Percentiles rank a stretch among this genome's conserved stretches.
Conservation (phyloP, 805 yeast genomes). For the Metschnikowia arizonensis region DNA sequence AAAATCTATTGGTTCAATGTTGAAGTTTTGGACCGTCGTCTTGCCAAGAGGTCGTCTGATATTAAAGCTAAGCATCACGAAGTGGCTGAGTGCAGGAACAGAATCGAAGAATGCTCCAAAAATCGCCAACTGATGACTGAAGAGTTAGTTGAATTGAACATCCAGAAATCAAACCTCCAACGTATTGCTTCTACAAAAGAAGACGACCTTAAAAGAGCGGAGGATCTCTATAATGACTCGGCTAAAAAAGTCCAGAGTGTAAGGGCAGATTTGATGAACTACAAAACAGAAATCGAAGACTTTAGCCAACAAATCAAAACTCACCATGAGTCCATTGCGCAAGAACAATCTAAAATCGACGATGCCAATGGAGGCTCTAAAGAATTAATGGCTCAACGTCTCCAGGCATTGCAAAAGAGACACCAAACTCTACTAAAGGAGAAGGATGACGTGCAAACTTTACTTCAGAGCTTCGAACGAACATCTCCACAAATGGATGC, state of each 20-base stretch:
- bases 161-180: neutral
- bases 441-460: constrained; percentile 11
- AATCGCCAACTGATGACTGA: neutral
- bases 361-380: constrained; percentile 43
- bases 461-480: constrained; percentile 4
- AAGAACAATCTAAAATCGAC: constrained; percentile 39
- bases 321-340: constrained; percentile 21
- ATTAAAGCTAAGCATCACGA: constrained; percentile 10
- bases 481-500: constrained; percentile 11
- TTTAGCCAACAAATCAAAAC: constrained; percentile 10
- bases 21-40: constrained; percentile 25
- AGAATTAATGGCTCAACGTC: constrained; percentile 25
- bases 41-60: constrained; percentile 18
- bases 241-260: constrained; percentile 10
- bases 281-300: constrained; percentile 21
- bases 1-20: constrained; percentile 43
- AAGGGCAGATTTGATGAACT: constrained; percentile 12
- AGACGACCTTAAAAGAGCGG: constrained; percentile 5
- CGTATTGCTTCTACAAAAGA: constrained; percentile 1
- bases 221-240: constrained; percentile 8
- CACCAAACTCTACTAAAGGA: constrained; percentile 6
- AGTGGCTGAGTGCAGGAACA: constrained; percentile 19
- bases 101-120: constrained; percentile 16
- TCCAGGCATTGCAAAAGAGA: constrained; percentile 13
- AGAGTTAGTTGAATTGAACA: neutral